Evolutionary conservation across 495 filamentous ascomycete genomes (phyloP), one percentile per base, ranked within the genome.

Genomic region (Xylaria longipes): DNA sequence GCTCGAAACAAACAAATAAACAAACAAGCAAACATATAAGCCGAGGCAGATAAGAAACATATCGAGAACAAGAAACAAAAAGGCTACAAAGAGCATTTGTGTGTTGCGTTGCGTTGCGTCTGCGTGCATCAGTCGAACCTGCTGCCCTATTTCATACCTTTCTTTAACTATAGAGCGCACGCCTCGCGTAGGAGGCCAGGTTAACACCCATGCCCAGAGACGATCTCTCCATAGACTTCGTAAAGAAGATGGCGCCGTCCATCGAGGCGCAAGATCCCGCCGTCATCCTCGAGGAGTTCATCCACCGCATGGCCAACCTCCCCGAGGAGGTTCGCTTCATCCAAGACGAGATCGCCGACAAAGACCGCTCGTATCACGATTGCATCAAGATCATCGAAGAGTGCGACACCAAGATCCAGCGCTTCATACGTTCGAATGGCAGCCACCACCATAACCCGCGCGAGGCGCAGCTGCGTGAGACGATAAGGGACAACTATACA

Each of bases 301-400:
- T 95, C 65, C 93, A 97, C 81, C 77, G 83, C 85, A 91, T 92
- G 37, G 92, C 95, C 39, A 98, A 98, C 76, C 86, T 98, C 9
- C 95, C 96, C 22, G 92, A 92, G 15, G 96, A 99, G 81, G 92
- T 98, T 68, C 90, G 90, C 43, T 95, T 97, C 84, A 84, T 97
- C 73, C 92, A 97, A 80, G 96, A 98, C 77, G 96, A 99, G 82
- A 94, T 98, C 39, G 88, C 91, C 76, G 93, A 94, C 70, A 98
- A 98, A 82, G 95, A 99, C 77, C 88, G 89, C 66, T 81, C 88
- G 48, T 91, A 95, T 76, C 87, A 91, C 74, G 92, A 95, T 45
- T 92, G 90, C 76, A 84, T 92, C 50, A 85, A 85, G 52, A 86
- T 87, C 27, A 94, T 97, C 83, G 91, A 91, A 71, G 89, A 91